Evolutionary conservation across 495 filamentous ascomycete genomes (phyloP).

Genomic region (Daldinia decipiens): DNA sequence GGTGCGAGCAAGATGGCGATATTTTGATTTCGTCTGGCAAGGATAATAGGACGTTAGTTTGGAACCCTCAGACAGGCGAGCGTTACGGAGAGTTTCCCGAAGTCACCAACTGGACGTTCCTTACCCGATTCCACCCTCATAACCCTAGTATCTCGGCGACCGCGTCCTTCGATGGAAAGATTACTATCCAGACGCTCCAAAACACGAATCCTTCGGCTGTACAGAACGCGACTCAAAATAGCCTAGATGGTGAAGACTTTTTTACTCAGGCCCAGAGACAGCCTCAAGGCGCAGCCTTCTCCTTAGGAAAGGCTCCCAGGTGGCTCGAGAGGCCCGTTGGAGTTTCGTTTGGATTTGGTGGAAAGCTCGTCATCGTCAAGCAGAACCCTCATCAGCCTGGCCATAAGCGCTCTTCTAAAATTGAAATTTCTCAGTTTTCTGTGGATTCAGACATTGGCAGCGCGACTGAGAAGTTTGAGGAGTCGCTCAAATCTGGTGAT

Average conservation of each 20-base stretch:
- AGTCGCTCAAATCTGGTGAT: slow-evolving; percentile 79
- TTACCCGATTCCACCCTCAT: slow-evolving; percentile 91
- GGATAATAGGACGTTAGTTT: slow-evolving; percentile 94
- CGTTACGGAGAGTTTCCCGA: slow-evolving; percentile 92
- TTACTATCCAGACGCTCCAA: slow-evolving; percentile 90
- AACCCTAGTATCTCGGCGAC: slow-evolving; percentile 93
- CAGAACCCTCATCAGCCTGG: slow-evolving; percentile 64
- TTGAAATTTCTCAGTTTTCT: slow-evolving; percentile 87
- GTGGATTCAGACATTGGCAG: slow-evolving; percentile 85
- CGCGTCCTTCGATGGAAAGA: slow-evolving; percentile 96
- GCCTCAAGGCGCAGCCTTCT: slow-evolving; percentile 87
- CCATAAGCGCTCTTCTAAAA: slow-evolving; percentile 73
- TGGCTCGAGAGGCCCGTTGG: slow-evolving; percentile 90
- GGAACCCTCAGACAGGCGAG: slow-evolving; percentile 93
- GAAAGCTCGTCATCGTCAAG: slow-evolving; percentile 85
- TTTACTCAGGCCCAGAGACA: slow-evolving; percentile 93
- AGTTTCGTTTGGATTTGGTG: slow-evolving; percentile 95
- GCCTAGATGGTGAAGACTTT: slow-evolving; percentile 92
- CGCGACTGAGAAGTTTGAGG: slow-evolving; percentile 87
- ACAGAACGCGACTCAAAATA: slow-evolving; percentile 62
- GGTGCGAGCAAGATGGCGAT: slow-evolving; percentile 92
- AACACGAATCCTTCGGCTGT: slow-evolving; percentile 79
- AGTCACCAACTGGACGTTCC: slow-evolving; percentile 98
- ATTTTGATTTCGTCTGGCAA: slow-evolving; percentile 94
- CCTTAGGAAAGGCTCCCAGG: slow-evolving; percentile 83